These are phyloP conservation scores for Gossypium herbaceum DNA, from an alignment of 345 rosid genomes.

Conservation along the genomic window DNA sequence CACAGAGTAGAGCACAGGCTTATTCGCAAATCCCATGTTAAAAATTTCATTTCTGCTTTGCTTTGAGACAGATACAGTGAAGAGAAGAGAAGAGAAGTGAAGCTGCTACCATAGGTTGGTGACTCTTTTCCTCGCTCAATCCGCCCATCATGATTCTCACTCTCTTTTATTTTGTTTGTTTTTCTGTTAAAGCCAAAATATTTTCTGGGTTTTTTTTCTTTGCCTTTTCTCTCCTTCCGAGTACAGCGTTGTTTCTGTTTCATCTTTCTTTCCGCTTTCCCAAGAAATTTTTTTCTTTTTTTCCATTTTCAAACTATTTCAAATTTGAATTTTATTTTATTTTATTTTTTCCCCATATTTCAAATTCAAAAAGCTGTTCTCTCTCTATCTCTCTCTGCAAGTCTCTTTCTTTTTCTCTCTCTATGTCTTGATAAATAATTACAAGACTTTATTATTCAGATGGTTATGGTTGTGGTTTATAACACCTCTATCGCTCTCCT, in stretches of 20 bases:
- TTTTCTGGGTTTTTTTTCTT: neutral
- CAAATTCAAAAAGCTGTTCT: slow-evolving; percentile 1
- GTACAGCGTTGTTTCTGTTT: neutral
- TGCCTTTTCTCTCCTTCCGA: slow-evolving; percentile 1
- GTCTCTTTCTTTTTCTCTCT: neutral
- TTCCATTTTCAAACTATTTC: slow-evolving; percentile 1
- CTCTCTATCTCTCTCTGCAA: neutral
- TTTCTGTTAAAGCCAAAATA: neutral
- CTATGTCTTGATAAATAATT: neutral
- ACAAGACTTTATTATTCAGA: neutral
- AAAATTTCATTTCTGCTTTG: neutral
- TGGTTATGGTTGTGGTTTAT: too few relatives aligned
- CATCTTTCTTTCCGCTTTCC: neutral
- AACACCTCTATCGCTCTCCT: too few relatives aligned
- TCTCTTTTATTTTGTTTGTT: neutral
- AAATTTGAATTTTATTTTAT: neutral
- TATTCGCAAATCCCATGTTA: neutral
- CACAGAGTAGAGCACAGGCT: neutral
- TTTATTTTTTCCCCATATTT: neutral
- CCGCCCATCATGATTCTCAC: neutral
- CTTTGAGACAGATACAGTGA: neutral
- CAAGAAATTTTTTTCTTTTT: neutral
- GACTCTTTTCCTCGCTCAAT: neutral
- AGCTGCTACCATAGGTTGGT: neutral
- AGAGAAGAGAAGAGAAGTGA: neutral